Percentiles rank a stretch among this genome's conserved stretches.
phyloP scores from a whole-genome alignment of 768 basidiomycete species.

The Suillus clintonianus region DNA sequence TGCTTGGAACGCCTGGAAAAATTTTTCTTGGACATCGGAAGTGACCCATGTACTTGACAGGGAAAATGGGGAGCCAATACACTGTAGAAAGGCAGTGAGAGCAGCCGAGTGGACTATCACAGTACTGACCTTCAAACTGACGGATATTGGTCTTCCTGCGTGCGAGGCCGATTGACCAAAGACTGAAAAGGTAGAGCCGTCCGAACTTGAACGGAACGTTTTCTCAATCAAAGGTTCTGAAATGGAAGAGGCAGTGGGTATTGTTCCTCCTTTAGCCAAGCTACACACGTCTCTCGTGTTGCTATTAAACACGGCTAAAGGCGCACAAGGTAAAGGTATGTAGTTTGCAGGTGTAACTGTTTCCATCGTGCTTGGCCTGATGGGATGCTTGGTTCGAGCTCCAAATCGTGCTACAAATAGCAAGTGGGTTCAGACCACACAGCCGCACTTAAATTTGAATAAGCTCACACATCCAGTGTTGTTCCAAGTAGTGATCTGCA shows the following conservation, averaged over 20 bases:
- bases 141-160: no score
- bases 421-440: not conserved
- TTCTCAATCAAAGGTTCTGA: no score
- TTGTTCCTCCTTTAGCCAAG: not conserved
- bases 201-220: no score
- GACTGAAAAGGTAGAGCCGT: no score
- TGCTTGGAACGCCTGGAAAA: not conserved
- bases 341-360: not conserved
- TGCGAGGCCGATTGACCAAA: no score
- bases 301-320: not conserved
- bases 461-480: not conserved
- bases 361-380: not conserved
- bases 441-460: not conserved
- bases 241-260: not conserved
- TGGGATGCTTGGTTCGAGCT: no score
- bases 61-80: not conserved
- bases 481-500: not conserved
- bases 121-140: not conserved
- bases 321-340: not conserved
- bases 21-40: not conserved
- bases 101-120: no score
- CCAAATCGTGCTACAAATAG: no score
- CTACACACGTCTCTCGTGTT: not conserved
- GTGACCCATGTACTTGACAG: not conserved
- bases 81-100: not conserved